These are phyloP conservation scores for Yamadazyma blattariae DNA, from an alignment of 1,139 yeast species.

Conservation along the genomic window DNA sequence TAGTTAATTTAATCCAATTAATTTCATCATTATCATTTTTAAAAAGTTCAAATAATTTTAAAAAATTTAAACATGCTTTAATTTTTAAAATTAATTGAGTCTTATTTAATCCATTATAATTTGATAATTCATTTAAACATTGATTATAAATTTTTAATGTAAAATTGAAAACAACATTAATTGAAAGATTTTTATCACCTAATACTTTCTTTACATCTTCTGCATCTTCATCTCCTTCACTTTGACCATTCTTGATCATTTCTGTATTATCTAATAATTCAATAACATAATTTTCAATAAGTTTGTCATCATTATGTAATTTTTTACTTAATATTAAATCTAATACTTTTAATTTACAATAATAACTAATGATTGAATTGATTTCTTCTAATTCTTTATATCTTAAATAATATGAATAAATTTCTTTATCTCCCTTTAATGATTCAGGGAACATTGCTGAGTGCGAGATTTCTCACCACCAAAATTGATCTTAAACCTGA, in stretches of 20 bases:
- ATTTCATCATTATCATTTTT: slow-evolving; percentile 22
- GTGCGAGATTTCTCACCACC: too few species aligned
- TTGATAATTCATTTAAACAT: slow-evolving; percentile 28
- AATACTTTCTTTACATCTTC: slow-evolving; percentile 41
- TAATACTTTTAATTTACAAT: slow-evolving; percentile 59
- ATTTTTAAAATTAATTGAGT: slow-evolving; percentile 29
- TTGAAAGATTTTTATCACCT: slow-evolving; percentile 54
- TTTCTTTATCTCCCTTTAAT: slow-evolving; percentile 20
- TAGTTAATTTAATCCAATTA: slow-evolving; percentile 27
- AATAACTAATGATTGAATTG: slow-evolving; percentile 57
- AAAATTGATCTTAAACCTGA: too few species aligned
- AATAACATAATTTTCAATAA: slow-evolving; percentile 57
- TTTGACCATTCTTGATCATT: slow-evolving; percentile 30
- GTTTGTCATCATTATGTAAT: slow-evolving; percentile 51
- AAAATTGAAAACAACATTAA: slow-evolving; percentile 59
- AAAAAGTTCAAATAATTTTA: slow-evolving; percentile 30
- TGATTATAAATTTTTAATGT: slow-evolving; percentile 59
- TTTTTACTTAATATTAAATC: slow-evolving; percentile 60
- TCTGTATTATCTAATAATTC: slow-evolving; percentile 66
- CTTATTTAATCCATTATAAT: slow-evolving; percentile 26
- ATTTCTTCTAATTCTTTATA: slow-evolving; percentile 48
- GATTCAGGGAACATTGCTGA: slow-evolving; percentile 11
- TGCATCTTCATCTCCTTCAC: slow-evolving; percentile 39
- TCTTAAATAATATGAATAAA: slow-evolving; percentile 41
- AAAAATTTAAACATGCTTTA: slow-evolving; percentile 36